Percentiles rank a stretch among this genome's conserved stretches.
Conservation (phyloP, 1,139 yeast species). For the Debaryomyces fabryi region DNA sequence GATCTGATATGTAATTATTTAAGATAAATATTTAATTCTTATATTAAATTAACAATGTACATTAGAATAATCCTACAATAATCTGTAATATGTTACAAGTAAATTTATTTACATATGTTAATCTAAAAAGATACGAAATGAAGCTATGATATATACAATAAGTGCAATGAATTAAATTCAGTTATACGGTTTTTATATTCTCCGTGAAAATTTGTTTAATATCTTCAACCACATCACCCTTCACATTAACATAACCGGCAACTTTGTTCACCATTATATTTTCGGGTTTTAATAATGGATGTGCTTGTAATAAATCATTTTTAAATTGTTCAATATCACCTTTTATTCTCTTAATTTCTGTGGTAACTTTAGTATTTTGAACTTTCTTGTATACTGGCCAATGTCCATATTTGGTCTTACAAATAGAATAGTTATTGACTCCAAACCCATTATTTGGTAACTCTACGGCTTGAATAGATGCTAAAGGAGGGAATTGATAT, state of each 20-base stretch:
- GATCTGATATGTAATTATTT: slow-evolving; percentile 15
- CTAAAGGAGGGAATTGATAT: slow-evolving; percentile 33
- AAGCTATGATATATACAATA: slow-evolving; percentile 3
- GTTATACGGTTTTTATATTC: slow-evolving; percentile 12
- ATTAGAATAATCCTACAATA: not conserved
- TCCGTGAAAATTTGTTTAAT: slow-evolving; percentile 42
- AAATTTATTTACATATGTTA: not conserved
- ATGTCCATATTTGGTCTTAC: slow-evolving; percentile 60
- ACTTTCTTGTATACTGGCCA: slow-evolving; percentile 70
- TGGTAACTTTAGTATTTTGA: slow-evolving; percentile 54
- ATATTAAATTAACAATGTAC: not conserved
- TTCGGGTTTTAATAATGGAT: slow-evolving; percentile 48
- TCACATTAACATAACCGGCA: slow-evolving; percentile 51
- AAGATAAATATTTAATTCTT: not conserved
- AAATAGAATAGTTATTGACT: slow-evolving; percentile 46
- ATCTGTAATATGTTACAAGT: not conserved
- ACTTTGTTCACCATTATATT: slow-evolving; percentile 44
- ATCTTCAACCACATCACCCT: slow-evolving; percentile 57
- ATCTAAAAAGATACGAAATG: slow-evolving; percentile 2
- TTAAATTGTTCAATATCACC: slow-evolving; percentile 65
- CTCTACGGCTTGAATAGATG: slow-evolving; percentile 28
- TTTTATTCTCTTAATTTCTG: slow-evolving; percentile 64
- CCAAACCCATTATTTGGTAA: slow-evolving; percentile 50
- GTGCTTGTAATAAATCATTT: slow-evolving; percentile 52
- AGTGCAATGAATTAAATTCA: not conserved